Percentiles rank a stretch among this genome's conserved stretches.
Evolutionary conservation across 768 basidiomycete genomes (phyloP).

Genomic region (Suillus fuscotomentosus): DNA sequence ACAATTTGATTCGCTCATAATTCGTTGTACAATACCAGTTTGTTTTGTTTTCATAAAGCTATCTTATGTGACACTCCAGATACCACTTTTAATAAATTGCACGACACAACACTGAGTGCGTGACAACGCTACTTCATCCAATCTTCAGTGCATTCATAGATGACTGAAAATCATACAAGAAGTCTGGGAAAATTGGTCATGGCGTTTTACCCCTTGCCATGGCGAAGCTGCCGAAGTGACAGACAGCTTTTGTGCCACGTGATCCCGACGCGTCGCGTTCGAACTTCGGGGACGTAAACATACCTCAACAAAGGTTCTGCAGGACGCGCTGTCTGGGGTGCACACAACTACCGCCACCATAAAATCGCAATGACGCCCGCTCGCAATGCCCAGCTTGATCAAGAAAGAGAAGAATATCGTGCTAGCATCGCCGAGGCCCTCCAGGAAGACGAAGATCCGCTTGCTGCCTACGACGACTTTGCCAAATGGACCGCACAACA

Average conservation of each 20-base stretch:
- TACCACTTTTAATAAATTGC: too few relatives aligned
- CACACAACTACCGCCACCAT: background rate
- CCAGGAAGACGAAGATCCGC: conserved; percentile 80
- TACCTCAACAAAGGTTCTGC: conserved; percentile 8
- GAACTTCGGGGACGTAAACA: background rate
- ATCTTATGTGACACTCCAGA: too few relatives aligned
- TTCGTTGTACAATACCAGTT: too few relatives aligned
- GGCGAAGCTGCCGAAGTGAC: background rate
- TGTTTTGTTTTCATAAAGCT: too few relatives aligned
- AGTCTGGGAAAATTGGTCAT: too few relatives aligned
- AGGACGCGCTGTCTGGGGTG: background rate
- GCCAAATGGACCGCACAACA: conserved; percentile 87
- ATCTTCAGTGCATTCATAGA: too few relatives aligned
- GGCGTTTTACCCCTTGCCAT: too few relatives aligned
- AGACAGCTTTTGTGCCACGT: background rate
- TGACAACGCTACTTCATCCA: too few relatives aligned
- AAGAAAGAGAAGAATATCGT: conserved; percentile 31
- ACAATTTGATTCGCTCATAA: too few relatives aligned
- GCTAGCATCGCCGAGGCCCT: conserved; percentile 50
- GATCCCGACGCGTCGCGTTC: conserved; percentile 8
- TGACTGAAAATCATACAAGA: too few relatives aligned
- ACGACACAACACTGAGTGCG: too few relatives aligned
- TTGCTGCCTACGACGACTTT: conserved; percentile 83
- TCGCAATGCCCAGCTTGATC: conserved; percentile 28
- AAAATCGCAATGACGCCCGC: conserved; percentile 20